These are phyloP conservation scores for Salix koriyanagi DNA, from an alignment of 345 rosid species.

Conservation along the genomic window DNA sequence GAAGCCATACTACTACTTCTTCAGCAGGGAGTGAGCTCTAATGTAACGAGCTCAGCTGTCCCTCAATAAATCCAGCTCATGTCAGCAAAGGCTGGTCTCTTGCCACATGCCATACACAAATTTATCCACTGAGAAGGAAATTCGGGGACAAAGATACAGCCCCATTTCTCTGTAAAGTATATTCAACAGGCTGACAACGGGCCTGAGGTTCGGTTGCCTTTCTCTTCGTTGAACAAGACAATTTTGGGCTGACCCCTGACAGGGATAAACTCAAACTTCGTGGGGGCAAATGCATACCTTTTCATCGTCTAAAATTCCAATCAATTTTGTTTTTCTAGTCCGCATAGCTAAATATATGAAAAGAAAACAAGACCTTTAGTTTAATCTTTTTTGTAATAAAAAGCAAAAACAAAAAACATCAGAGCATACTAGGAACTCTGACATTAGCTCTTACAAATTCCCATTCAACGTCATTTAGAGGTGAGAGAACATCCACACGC, in stretches of 20 bases:
- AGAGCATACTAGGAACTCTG: not conserved
- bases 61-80: not conserved
- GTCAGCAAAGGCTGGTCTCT: constrained; percentile 31
- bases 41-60: not conserved
- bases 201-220: not conserved
- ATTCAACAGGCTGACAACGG: not conserved
- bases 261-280: not conserved
- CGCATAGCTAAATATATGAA: not conserved
- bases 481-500: not conserved
- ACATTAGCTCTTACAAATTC: not conserved
- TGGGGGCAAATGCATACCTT: not conserved
- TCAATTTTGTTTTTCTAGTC: not conserved
- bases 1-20: constrained; percentile 58
- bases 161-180: not conserved
- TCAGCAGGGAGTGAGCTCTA: not conserved
- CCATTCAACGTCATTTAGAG: not conserved
- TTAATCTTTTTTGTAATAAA: not conserved
- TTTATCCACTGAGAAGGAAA: constrained; percentile 24
- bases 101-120: constrained; percentile 30
- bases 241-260: not conserved
- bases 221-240: not conserved
- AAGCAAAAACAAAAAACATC: not conserved
- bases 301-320: not conserved
- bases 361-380: not conserved
- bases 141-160: constrained; percentile 31